A percentile compares a stretch with the other conserved stretches of the same genome.
Conservation (phyloP, 179 eudicot species). For the Carnegiea gigantea region DNA sequence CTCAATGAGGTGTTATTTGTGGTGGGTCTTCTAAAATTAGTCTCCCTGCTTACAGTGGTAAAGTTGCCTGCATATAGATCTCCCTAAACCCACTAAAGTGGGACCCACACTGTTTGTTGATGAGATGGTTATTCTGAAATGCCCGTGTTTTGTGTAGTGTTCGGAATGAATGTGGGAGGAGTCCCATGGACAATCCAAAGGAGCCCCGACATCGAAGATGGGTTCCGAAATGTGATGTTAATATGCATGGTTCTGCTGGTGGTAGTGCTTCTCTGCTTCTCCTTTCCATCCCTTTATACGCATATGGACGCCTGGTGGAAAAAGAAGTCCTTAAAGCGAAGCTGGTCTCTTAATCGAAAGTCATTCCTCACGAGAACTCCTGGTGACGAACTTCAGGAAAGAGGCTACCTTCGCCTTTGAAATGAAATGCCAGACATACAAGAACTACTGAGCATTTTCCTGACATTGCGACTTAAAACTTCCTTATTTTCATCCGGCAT, state of each 20-base stretch:
- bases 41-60: too few relatives aligned
- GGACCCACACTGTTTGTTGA: too few relatives aligned
- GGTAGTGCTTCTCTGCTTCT: conserved; percentile 68
- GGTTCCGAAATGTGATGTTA: conserved; percentile 74
- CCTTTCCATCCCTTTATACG: conserved; percentile 52
- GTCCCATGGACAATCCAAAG: conserved; percentile 91
- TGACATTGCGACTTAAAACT: too few relatives aligned
- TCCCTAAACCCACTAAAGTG: too few relatives aligned
- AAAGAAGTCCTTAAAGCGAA: conserved; percentile 44
- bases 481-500: not conserved
- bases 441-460: not conserved
- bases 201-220: conserved; percentile 60
- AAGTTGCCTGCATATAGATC: too few relatives aligned
- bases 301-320: conserved; percentile 63
- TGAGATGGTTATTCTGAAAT: not conserved
- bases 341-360: conserved; percentile 67
- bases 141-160: conserved; percentile 46
- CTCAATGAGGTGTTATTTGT: too few relatives aligned
- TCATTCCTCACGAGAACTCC: conserved; percentile 46
- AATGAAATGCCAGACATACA: not conserved
- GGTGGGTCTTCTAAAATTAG: too few relatives aligned
- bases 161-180: conserved; percentile 99
- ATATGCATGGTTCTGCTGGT: conserved; percentile 57
- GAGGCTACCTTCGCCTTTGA: conserved; percentile 78
- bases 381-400: conserved; percentile 31